Percentiles rank a stretch among this genome's conserved stretches.
phyloP scores from a whole-genome alignment of 805 yeast species.

The Nakazawaea holstii region DNA sequence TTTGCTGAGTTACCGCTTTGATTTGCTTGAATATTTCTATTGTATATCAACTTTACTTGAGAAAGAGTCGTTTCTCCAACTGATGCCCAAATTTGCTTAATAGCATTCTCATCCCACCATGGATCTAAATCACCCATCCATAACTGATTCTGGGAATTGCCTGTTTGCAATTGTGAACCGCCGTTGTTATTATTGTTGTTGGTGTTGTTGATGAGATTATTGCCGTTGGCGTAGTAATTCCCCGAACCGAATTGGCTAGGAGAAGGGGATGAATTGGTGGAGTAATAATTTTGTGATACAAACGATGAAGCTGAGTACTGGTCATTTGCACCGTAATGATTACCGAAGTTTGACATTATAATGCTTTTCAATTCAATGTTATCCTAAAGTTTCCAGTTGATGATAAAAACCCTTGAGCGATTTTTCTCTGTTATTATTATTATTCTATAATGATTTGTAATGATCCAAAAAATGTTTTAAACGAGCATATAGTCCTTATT shows the following conservation, averaged over 20 bases:
- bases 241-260: constrained; percentile 1
- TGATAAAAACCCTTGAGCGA: too few relatives aligned
- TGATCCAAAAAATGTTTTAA: too few relatives aligned
- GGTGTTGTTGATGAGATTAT: constrained; percentile 9
- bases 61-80: constrained; percentile 56
- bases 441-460: too few relatives aligned
- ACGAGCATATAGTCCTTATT: too few relatives aligned
- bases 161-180: constrained; percentile 4
- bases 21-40: constrained; percentile 35
- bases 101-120: constrained; percentile 68
- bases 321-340: not conserved
- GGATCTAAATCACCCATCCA: constrained; percentile 95
- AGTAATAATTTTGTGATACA: constrained; percentile 2
- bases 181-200: constrained; percentile 10
- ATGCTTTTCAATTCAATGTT: too few relatives aligned
- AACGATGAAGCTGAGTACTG: constrained; percentile 7
- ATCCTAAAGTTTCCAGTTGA: too few relatives aligned
- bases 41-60: constrained; percentile 65
- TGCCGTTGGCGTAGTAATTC: not conserved
- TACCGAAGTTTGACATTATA: constrained; percentile 1
- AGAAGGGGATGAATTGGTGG: constrained; percentile 7
- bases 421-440: too few relatives aligned
- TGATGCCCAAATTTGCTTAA: constrained; percentile 63
- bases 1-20: constrained; percentile 30
- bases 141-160: constrained; percentile 33